Conservation (phyloP, 2,329 filamentous ascomycete species). For the Fusarium sp. region DNA sequence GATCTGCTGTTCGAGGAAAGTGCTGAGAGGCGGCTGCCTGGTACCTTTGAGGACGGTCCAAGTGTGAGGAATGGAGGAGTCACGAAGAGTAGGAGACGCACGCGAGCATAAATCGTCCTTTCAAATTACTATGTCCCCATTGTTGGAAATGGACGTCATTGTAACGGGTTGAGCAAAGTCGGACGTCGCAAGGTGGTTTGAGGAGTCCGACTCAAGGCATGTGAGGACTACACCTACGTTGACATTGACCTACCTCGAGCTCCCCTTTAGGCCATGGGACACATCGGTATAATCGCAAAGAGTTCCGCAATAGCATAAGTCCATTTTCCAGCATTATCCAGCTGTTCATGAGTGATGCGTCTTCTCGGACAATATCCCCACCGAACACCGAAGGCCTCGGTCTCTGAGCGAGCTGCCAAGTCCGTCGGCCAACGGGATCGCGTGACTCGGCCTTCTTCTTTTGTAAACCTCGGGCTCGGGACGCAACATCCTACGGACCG, state of each 20-base stretch:
- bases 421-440: background rate
- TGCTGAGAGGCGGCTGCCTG: background rate
- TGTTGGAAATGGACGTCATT: background rate
- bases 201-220: background rate
- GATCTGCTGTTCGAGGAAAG: accelerated
- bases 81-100: background rate
- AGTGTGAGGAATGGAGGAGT: background rate
- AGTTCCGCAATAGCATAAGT: background rate
- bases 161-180: background rate
- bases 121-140: background rate
- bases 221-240: background rate
- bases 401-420: background rate
- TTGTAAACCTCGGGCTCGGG: background rate
- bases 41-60: background rate
- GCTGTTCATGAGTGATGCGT: background rate
- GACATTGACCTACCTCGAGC: background rate
- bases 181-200: background rate
- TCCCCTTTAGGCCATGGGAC: background rate
- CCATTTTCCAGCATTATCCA: accelerated
- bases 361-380: background rate
- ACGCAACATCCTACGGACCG: background rate
- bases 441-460: background rate
- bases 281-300: background rate
- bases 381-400: background rate
- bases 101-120: too few species aligned